Conservation (phyloP, 1,284 basidiomycete genomes). For the Trichosporon ovoides region DNA sequence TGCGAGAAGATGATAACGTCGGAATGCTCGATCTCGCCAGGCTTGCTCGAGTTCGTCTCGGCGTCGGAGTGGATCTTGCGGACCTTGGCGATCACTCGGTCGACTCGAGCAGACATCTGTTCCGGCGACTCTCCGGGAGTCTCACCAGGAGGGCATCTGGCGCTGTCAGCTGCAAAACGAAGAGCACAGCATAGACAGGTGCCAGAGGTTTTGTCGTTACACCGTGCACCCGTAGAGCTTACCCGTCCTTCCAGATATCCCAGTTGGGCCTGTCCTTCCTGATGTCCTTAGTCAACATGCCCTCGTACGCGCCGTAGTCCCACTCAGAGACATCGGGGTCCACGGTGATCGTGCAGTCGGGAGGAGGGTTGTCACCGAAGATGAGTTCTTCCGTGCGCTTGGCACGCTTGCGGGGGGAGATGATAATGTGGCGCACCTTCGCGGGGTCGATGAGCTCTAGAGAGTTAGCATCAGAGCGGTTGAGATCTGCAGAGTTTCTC, state of each 20-base stretch:
- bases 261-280: slow-evolving; percentile 61
- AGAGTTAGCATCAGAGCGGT: too few species aligned
- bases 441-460: slow-evolving; percentile 72
- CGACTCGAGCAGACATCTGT: slow-evolving; percentile 73
- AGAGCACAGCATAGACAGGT: not conserved
- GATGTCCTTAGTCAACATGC: slow-evolving; percentile 69
- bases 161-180: not conserved
- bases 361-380: slow-evolving; percentile 39
- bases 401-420: slow-evolving; percentile 79
- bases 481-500: too few species aligned
- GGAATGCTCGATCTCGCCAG: slow-evolving; percentile 34
- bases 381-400: slow-evolving; percentile 73
- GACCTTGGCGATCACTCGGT: slow-evolving; percentile 67
- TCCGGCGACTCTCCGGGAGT: slow-evolving; percentile 70
- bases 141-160: slow-evolving; percentile 62
- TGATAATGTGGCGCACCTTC: slow-evolving; percentile 67
- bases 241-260: slow-evolving; percentile 80
- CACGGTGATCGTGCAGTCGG: slow-evolving; percentile 33
- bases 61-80: slow-evolving; percentile 66
- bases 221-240: too few species aligned
- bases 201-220: too few species aligned
- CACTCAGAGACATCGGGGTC: slow-evolving; percentile 57
- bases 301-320: slow-evolving; percentile 90
- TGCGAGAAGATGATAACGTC: slow-evolving; percentile 56
- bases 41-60: slow-evolving; percentile 11